Evolutionary conservation across 2,329 filamentous ascomycete genomes (phyloP), one percentile per base, ranked within the genome.

Genomic region (Ophioceras dolichostomum): DNA sequence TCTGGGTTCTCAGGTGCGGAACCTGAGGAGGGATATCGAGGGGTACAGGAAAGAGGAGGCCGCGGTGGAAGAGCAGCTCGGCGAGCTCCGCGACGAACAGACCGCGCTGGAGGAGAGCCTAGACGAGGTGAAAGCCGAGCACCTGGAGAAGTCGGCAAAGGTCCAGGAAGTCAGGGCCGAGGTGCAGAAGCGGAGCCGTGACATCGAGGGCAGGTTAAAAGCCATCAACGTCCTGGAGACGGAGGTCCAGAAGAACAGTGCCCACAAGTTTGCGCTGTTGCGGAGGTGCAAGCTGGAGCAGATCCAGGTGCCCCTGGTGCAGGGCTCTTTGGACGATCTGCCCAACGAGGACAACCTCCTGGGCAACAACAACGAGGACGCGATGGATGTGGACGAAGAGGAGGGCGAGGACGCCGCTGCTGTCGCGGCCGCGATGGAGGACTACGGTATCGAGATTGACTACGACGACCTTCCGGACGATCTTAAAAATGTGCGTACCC

Each of bases 221-320:
- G 77, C 78, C 31, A 83, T 98, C 40, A 77, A 75, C 40, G 73
- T 69, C 5, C 64, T 93, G n/a, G 88, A 96, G 57, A 79, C 81
- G 2, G 81, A 87, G 42, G 78, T 94, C 35, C 86, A 94, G 57
- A 84, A 83, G 50, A 86, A 86, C 51, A 84, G 82, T 41, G 79
- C 86, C 0, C 78, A 76, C 49, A 84, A 91, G 54, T 94, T 94
- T 54, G 79, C 79, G 32, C 64, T 94, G 33, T 71, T 98, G 37
- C 78, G 87, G 52, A 78, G 85, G 43, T 96, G 89, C 65, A 89
- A 93, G 54, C 76, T 98, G 33, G 89, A 96, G 54, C 88, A 95
- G 52, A 84, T 96, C 47, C 77, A 82, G 44, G 72, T 98, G 41
- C 91, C 91, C 2, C 68, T 98, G 17, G 64, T 70, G 2, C 65